Conservation (phyloP, 176 grass and related monocot genomes). For the Metroxylon sagu region DNA sequence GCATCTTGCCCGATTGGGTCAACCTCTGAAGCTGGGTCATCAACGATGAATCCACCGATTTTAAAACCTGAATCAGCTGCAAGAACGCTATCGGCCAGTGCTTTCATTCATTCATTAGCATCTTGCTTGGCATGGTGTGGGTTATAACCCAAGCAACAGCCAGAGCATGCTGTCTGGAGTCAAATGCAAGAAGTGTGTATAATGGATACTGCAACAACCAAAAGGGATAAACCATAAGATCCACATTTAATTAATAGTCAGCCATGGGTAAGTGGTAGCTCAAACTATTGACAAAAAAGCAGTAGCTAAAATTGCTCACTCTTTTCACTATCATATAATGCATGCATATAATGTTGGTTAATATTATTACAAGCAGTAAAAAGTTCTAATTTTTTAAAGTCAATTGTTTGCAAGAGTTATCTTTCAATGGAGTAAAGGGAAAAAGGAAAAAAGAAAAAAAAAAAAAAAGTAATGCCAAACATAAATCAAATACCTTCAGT, state of each 20-base stretch:
- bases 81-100: constrained; percentile 59
- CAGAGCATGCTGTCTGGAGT: constrained; percentile 74
- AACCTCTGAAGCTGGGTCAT: constrained; percentile 71
- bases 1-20: constrained; percentile 60
- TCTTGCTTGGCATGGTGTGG: constrained; percentile 68
- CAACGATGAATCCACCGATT: constrained; percentile 59
- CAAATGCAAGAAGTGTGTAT: constrained; percentile 73
- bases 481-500: constrained; percentile 55
- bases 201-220: constrained; percentile 62
- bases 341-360: too few relatives aligned
- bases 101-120: constrained; percentile 71
- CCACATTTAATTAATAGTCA: too few relatives aligned
- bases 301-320: too few relatives aligned
- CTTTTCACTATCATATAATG: too few relatives aligned
- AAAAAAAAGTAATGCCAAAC: too few relatives aligned
- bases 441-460: too few relatives aligned
- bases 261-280: too few relatives aligned
- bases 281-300: too few relatives aligned
- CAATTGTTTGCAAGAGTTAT: too few relatives aligned
- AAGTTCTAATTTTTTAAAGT: too few relatives aligned
- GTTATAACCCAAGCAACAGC: constrained; percentile 93
- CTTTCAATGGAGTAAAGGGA: too few relatives aligned
- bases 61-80: constrained; percentile 52
- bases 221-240: background rate
- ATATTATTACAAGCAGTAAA: too few relatives aligned